Evolutionary conservation across 2,329 filamentous ascomycete species (phyloP), one percentile per base, ranked within the genome.

Genomic region (Dryadomyces sulphureus): DNA sequence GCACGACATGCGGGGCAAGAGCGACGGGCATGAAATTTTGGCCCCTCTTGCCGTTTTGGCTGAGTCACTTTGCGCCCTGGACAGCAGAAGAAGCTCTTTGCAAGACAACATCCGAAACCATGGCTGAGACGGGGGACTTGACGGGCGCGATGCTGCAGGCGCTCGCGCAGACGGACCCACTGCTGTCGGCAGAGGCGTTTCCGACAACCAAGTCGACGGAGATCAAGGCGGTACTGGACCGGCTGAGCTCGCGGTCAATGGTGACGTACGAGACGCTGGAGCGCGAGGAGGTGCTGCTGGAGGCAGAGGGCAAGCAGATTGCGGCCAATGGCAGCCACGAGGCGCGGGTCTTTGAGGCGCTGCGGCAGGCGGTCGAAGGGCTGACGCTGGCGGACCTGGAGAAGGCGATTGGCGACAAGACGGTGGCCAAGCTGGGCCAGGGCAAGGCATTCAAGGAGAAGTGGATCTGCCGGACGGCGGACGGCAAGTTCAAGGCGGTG

Each of bases 381-480:
- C 70, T 95, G 62, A 83, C 84, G 53, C 82, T 96, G 49, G 68
- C 74, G 53, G 84, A 90, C 54, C 68, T 89, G 47, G 75, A 81
- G 64, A 69, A 68, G 59, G 68, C 68, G 46, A 79, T 90, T 53
- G 82, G 84, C 47, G 78, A 84, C 62, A 84, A 85, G 62, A 79
- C 68, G 41, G 81, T 77, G 39, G 72, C 81, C 43, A 90, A 86
- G 66, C 70, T 95, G 50, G 92, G 92, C n/a, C 84, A 92, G 61
- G 88, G 88, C 56, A 94, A 92, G 67, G 90, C 90, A 30, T 94
- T 96, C 70, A 93, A 77, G 60, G 75, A 79, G 62, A 81, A 80
- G 60, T 84, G 79, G 79, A 81, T 83, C 51, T 42, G 48, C 47
- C 81, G 77, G 64, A 70, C 75, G 55, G 70, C 73, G 21, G 72